These are phyloP conservation scores for Yamadazyma spencermartinsiae DNA, from an alignment of 1,139 yeast species.

Conservation along the genomic window DNA sequence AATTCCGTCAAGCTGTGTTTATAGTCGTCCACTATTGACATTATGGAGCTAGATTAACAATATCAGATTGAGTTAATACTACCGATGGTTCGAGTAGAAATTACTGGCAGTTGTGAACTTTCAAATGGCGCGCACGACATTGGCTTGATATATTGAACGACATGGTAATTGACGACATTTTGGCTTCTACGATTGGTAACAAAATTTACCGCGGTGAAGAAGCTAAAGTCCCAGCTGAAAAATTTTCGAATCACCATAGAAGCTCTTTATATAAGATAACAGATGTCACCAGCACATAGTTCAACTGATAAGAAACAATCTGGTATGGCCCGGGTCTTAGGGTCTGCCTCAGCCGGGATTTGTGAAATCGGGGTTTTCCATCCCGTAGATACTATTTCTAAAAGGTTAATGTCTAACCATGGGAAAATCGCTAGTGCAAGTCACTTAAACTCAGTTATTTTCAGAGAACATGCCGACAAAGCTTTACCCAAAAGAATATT, in stretches of 20 bases:
- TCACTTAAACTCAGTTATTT: conserved; percentile 82
- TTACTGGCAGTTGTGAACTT: background rate
- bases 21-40: conserved; percentile 52
- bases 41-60: too few relatives aligned
- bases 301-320: conserved; percentile 79
- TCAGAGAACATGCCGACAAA: conserved; percentile 77
- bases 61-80: too few relatives aligned
- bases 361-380: conserved; percentile 96
- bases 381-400: conserved; percentile 97
- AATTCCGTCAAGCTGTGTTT: conserved; percentile 68
- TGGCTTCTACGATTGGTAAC: background rate
- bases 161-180: too few relatives aligned
- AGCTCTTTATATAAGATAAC: too few relatives aligned
- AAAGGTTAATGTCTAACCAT: conserved; percentile 95
- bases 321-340: conserved; percentile 86
- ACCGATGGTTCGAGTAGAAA: too few relatives aligned
- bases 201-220: conserved; percentile 7
- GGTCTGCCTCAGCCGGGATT: conserved; percentile 97
- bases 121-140: too few relatives aligned
- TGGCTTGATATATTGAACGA: too few relatives aligned
- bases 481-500: conserved; percentile 69
- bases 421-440: conserved; percentile 62
- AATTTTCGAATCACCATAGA: conserved; percentile 7
- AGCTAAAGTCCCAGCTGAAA: conserved; percentile 3
- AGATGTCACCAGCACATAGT: conserved; percentile 15